Percentiles rank a stretch among this genome's conserved stretches.
These are phyloP conservation scores for Capsicum chinense DNA, from an alignment of 257 asterid genomes.

Conservation along the genomic window DNA sequence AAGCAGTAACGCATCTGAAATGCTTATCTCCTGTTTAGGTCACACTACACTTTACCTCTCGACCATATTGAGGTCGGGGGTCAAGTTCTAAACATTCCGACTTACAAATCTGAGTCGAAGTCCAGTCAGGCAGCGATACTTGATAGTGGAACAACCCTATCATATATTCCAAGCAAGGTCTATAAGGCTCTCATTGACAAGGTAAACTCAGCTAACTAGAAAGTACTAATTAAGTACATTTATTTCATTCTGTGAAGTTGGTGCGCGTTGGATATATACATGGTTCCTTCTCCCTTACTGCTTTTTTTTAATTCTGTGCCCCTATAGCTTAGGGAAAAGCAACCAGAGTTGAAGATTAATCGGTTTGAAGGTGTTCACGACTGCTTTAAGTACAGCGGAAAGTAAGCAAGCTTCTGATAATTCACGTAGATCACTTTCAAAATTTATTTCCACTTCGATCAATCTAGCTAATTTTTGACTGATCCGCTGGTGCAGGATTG, in stretches of 20 bases:
- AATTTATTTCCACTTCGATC: background rate
- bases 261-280: too few relatives aligned
- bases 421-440: background rate
- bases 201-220: slow-evolving; percentile 46
- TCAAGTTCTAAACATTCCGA: slow-evolving; percentile 59
- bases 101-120: slow-evolving; percentile 49
- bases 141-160: slow-evolving; percentile 95
- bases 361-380: slow-evolving; percentile 27
- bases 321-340: slow-evolving; percentile 58
- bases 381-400: slow-evolving; percentile 55
- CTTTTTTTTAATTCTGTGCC: slow-evolving; percentile 23
- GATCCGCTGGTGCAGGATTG: slow-evolving; percentile 27
- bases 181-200: slow-evolving; percentile 54
- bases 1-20: background rate
- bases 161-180: slow-evolving; percentile 75
- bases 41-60: slow-evolving; percentile 67
- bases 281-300: slow-evolving; percentile 19
- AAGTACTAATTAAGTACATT: slow-evolving; percentile 11
- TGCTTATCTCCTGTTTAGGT: slow-evolving; percentile 47
- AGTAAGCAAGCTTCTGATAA: slow-evolving; percentile 49
- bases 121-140: slow-evolving; percentile 62
- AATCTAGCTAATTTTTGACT: background rate
- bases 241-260: background rate
- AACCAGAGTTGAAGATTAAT: slow-evolving; percentile 48
- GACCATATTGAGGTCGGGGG: slow-evolving; percentile 81